phyloP scores from a whole-genome alignment of 1,284 basidiomycete species.

The Malassezia vespertilionis region DNA sequence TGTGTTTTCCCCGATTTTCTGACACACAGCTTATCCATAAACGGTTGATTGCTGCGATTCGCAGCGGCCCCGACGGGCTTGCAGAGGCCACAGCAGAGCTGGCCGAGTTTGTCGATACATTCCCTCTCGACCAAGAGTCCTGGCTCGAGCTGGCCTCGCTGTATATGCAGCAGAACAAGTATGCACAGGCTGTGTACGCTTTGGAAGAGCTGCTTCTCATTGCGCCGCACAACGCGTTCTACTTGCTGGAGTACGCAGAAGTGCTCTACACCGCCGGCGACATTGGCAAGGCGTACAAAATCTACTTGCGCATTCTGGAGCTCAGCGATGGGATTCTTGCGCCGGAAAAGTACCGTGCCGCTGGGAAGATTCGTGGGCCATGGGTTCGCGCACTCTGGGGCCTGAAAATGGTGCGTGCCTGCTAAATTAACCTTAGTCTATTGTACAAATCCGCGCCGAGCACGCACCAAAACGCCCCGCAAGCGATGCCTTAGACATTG shows the following conservation, averaged over 20 bases:
- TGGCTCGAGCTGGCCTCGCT: conserved; percentile 89
- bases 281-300: conserved; percentile 49
- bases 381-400: conserved; percentile 43
- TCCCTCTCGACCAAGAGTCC: conserved; percentile 80
- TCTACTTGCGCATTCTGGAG: conserved; percentile 38
- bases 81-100: conserved; percentile 64
- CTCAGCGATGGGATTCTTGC: conserved; percentile 18
- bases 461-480: background rate
- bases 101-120: conserved; percentile 71
- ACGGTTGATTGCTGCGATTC: conserved; percentile 61
- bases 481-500: conserved; percentile 14
- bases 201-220: conserved; percentile 71
- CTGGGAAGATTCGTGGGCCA: conserved; percentile 19
- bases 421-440: background rate
- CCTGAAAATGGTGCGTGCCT: conserved; percentile 29
- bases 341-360: background rate
- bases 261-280: conserved; percentile 66
- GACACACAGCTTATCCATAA: conserved; percentile 63
- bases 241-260: conserved; percentile 70
- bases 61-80: conserved; percentile 16
- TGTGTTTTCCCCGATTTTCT: conserved; percentile 50
- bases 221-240: conserved; percentile 72
- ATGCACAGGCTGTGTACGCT: conserved; percentile 59
- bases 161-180: conserved; percentile 62
- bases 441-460: conserved; percentile 11